A percentile compares a stretch with the other conserved stretches of the same genome.
phyloP scores from a whole-genome alignment of 306 rosid species.

The Vicia sativa region DNA sequence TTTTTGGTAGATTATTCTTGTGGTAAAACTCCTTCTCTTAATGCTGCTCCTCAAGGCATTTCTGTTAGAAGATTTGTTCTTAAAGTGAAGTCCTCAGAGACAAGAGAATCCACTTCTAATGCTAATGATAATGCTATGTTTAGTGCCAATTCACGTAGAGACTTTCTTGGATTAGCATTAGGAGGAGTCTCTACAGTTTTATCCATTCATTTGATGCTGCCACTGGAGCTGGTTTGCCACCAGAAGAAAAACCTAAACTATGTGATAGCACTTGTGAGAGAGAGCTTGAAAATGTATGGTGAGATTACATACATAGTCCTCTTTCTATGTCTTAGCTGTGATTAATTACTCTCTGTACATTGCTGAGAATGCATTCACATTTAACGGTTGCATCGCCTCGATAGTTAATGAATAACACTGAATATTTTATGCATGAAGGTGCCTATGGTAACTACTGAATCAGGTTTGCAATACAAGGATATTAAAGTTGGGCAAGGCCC shows the following conservation, averaged over 20 bases:
- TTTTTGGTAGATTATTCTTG: constrained; percentile 53
- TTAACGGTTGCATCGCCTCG: constrained; percentile 12
- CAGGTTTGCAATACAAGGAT: constrained; percentile 93
- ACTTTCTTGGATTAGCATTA: constrained; percentile 62
- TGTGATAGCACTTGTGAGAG: constrained; percentile 78
- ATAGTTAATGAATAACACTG: too few species aligned
- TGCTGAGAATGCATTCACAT: constrained; percentile 27
- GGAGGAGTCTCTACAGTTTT: constrained; percentile 67
- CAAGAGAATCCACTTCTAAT: constrained; percentile 33
- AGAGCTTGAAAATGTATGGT: constrained; percentile 99
- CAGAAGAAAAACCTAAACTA: constrained; percentile 78
- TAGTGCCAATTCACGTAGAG: constrained; percentile 57
- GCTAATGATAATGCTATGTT: constrained; percentile 24
- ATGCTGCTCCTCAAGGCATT: constrained; percentile 45
- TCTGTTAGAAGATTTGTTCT: constrained; percentile 39
- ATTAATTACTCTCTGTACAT: background rate
- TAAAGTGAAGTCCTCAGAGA: constrained; percentile 38
- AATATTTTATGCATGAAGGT: constrained; percentile 59
- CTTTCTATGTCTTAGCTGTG: constrained; percentile 31
- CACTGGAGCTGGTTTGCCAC: constrained; percentile 91
- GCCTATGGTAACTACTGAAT: constrained; percentile 80
- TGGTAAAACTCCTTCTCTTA: constrained; percentile 30
- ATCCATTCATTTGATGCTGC: constrained; percentile 54
- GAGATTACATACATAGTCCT: constrained; percentile 59
- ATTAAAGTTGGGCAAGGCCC: constrained; percentile 88